A percentile compares a stretch with the other conserved stretches of the same genome.
Evolutionary conservation across 148 eudicot genomes (phyloP).

Genomic region (Suaeda aralocaspica): DNA sequence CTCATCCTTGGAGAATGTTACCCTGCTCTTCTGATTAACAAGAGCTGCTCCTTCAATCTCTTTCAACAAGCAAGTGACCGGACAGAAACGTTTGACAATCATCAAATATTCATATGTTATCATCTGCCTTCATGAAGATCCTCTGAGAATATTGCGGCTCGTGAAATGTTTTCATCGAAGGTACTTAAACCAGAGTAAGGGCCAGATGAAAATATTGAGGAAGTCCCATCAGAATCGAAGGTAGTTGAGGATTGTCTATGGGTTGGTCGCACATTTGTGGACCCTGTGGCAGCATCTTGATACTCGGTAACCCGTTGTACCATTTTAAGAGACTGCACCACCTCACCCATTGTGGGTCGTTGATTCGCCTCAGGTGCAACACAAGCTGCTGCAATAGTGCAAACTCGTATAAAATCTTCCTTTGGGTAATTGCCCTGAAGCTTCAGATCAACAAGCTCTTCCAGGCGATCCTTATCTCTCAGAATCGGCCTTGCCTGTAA

Average conservation of each 20-base stretch:
- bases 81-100: neutral
- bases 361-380: slow-evolving; percentile 88
- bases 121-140: slow-evolving; percentile 96
- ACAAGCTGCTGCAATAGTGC: slow-evolving; percentile 95
- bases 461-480: slow-evolving; percentile 76
- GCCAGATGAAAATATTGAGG: slow-evolving; percentile 92
- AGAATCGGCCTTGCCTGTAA: slow-evolving; percentile 84
- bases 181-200: slow-evolving; percentile 78
- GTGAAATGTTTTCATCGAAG: slow-evolving; percentile 66
- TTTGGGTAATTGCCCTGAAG: slow-evolving; percentile 71
- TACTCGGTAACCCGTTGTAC: slow-evolving; percentile 74
- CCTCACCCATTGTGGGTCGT: slow-evolving; percentile 98
- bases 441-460: slow-evolving; percentile 72
- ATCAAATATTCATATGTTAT: slow-evolving; percentile 18
- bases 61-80: neutral
- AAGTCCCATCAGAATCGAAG: slow-evolving; percentile 84
- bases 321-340: slow-evolving; percentile 96
- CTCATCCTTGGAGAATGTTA: slow-evolving; percentile 1
- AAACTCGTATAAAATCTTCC: slow-evolving; percentile 84
- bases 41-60: neutral
- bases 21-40: neutral
- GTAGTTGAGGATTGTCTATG: slow-evolving; percentile 72
- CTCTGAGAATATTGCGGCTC: slow-evolving; percentile 70
- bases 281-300: slow-evolving; percentile 47
- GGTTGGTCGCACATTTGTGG: slow-evolving; percentile 43